Conservation (phyloP, 2,329 filamentous ascomycete species). For the Penicillium hesseltinei region DNA sequence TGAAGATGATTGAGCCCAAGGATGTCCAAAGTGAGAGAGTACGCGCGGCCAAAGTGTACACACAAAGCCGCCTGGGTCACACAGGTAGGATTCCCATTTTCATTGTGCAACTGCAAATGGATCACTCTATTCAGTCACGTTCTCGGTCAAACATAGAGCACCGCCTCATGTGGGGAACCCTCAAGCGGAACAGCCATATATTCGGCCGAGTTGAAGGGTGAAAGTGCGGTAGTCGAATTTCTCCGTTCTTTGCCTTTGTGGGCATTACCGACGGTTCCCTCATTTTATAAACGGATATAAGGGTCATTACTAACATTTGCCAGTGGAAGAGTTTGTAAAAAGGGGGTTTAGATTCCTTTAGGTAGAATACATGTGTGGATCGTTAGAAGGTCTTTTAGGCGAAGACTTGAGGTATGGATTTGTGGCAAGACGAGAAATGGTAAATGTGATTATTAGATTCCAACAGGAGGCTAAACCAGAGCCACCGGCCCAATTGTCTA, state of each 20-base stretch:
- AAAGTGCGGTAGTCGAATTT: too few relatives aligned
- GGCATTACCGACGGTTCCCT: too few relatives aligned
- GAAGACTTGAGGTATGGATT: neutral
- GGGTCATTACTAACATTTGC: too few relatives aligned
- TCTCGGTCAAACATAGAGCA: neutral
- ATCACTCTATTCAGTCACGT: too few relatives aligned
- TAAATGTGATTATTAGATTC: conserved; percentile 20
- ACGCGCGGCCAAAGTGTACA: neutral
- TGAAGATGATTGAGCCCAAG: fast-evolving
- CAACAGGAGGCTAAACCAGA: conserved; percentile 21
- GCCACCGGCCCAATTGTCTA: conserved; percentile 16
- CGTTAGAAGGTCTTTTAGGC: too few relatives aligned
- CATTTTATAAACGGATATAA: too few relatives aligned
- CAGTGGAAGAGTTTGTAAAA: too few relatives aligned
- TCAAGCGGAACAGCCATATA: too few relatives aligned
- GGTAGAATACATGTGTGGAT: too few relatives aligned
- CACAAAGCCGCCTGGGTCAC: neutral
- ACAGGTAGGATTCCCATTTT: neutral
- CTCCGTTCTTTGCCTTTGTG: too few relatives aligned
- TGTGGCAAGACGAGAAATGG: neutral
- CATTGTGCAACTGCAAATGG: neutral
- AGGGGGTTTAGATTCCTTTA: too few relatives aligned
- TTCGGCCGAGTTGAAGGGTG: neutral
- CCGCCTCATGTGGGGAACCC: neutral
- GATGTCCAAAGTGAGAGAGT: neutral